phyloP scores from a whole-genome alignment of 2,329 filamentous ascomycete genomes.

The Aspergillus fructus region DNA sequence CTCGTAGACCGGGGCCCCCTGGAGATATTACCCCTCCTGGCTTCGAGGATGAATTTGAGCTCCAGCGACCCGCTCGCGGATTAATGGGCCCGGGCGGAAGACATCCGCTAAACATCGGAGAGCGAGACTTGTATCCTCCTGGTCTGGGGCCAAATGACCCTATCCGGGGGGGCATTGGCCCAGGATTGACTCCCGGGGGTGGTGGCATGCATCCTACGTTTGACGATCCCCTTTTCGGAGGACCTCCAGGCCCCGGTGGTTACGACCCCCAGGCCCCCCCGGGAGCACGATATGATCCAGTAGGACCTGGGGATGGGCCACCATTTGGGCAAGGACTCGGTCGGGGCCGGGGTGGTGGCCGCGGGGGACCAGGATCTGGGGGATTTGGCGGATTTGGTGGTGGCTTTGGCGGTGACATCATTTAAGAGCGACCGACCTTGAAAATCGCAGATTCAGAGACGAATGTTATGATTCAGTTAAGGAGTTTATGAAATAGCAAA shows the following conservation, averaged over 20 bases:
- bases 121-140: conserved; percentile 83
- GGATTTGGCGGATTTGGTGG: conserved; percentile 43
- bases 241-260: conserved; percentile 48
- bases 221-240: conserved; percentile 81
- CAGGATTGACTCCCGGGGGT: conserved; percentile 60
- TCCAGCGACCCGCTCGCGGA: conserved; percentile 66
- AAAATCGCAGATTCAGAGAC: too few species aligned
- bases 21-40: conserved; percentile 80
- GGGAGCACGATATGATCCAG: conserved; percentile 87
- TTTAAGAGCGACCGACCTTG: conserved; percentile 22
- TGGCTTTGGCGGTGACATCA: conserved; percentile 45
- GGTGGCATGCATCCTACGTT: conserved; percentile 97
- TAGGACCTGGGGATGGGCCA: conserved; percentile 65
- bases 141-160: conserved; percentile 85
- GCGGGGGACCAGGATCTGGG: conserved; percentile 33
- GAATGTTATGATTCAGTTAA: too few species aligned
- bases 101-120: conserved; percentile 70
- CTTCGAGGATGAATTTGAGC: conserved; percentile 90
- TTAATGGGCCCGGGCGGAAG: conserved; percentile 43
- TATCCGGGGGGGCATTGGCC: conserved; percentile 65
- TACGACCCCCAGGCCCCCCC: conserved; percentile 76
- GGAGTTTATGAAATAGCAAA: too few species aligned
- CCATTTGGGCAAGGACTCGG: conserved; percentile 45
- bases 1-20: conserved; percentile 64
- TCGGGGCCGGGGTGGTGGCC: conserved; percentile 27